Evolutionary conservation across 1,284 basidiomycete genomes (phyloP).

Genomic region (Fomes fomentarius): DNA sequence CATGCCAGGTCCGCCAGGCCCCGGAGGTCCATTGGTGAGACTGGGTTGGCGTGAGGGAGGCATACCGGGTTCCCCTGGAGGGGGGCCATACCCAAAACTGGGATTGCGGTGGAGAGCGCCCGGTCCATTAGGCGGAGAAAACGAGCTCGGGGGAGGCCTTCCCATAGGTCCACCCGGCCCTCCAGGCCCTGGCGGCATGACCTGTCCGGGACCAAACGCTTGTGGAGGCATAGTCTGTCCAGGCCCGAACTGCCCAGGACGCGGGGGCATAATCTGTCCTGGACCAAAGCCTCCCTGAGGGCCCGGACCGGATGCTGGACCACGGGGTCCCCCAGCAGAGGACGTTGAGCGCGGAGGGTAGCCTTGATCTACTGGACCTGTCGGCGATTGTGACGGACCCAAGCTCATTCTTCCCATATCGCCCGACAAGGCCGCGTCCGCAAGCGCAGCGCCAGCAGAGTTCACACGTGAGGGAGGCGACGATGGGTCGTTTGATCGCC

Average conservation of each 20-base stretch:
- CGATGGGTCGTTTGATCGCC: conserved; percentile 21
- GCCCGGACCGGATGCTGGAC: conserved; percentile 25
- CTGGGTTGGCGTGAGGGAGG: conserved; percentile 5
- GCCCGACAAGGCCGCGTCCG: conserved; percentile 27
- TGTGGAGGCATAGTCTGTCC: conserved; percentile 27
- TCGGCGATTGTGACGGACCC: conserved; percentile 26
- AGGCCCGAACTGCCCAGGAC: conserved; percentile 17
- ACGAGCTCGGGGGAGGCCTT: conserved; percentile 17
- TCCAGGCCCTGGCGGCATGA: conserved; percentile 27
- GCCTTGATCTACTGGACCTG: conserved; percentile 16
- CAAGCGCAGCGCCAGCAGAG: conserved; percentile 21
- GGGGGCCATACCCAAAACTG: conserved; percentile 13
- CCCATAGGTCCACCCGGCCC: conserved; percentile 38
- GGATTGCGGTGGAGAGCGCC: conserved; percentile 12
- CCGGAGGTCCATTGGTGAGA: conserved; percentile 5
- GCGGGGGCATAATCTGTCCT: conserved; percentile 33
- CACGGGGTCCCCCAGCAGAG: conserved; percentile 9
- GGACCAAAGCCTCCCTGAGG: conserved; percentile 30
- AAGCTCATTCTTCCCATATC: conserved; percentile 34
- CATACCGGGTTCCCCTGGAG: conserved; percentile 3
- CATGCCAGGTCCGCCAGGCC: conserved; percentile 4
- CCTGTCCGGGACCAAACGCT: conserved; percentile 24
- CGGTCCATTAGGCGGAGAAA: conserved; percentile 10
- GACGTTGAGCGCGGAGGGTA: conserved; percentile 29
- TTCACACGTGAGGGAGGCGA: conserved; percentile 26